Base-by-base conservation (phyloP, 768 basidiomycete species). In the Pseudohyphozyma bogoriensis region DNA sequence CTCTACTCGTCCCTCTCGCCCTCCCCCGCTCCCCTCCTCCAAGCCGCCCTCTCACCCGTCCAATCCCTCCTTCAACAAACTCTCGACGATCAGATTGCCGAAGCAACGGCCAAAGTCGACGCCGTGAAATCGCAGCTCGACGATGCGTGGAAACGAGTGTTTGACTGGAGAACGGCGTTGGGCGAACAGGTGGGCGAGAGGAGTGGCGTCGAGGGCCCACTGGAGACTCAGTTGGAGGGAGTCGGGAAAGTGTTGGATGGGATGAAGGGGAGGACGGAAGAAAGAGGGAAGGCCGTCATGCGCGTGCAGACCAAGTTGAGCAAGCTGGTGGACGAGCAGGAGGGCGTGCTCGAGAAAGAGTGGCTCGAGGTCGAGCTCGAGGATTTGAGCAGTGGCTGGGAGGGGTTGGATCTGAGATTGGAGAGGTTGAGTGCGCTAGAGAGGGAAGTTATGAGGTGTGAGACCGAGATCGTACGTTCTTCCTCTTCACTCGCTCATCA, bases 401-500 rank as follows among this genome's bases (percentile, higher is more conserved):
- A 79, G 8, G 78, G 81, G 68, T 78, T 80, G 28, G 86, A 91
- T 67, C 86, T 90, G 20, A 84, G 83, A 15, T 84, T 85, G 0
- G 88, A 90, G 65, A 80, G 86, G 16, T 87, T 92, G 70, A 78
- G 82, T 49, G 84, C 78, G 67, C 76, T 92, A 8, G 87, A 91
- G 77, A 85, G 86, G 71, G 88, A 91, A 69, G 79, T 90, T 22
- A 83, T 86, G 13, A 78, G 85, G 55, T 88, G 87, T 15, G 89
- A 89, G 73, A 80, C 81, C n/a, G 89, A 92, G 80, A 79, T 89
- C 56, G 86, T 89, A 68, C 69, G 86, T 78, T 42, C 47, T 29
- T 52, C 42, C 13, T 42, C 29, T 22, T 15, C 24, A 15, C 12
- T 13, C 22, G 4, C 3, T 28, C 28, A 9, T 9, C 29, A 6